These are phyloP conservation scores for Raffaelea deltoideospora DNA, from an alignment of 2,329 filamentous ascomycete species.

Conservation along the genomic window DNA sequence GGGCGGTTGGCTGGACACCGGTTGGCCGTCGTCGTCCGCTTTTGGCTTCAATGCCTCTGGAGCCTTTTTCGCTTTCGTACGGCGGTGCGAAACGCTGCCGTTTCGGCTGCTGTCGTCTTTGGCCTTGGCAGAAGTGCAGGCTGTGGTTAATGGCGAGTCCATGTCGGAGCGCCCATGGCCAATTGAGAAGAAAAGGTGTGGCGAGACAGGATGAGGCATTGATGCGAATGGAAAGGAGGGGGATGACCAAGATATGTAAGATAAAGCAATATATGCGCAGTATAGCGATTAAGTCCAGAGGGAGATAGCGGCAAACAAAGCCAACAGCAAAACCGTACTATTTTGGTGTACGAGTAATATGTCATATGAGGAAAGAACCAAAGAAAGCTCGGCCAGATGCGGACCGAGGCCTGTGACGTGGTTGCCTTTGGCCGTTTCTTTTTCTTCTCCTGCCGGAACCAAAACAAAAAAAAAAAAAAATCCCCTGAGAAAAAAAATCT, in stretches of 20 bases:
- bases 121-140: no score
- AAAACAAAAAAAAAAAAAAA: no score
- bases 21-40: no score
- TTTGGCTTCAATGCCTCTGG: not conserved
- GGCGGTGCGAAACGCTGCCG: not conserved
- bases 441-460: no score
- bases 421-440: no score
- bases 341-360: no score
- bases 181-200: not conserved
- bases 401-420: not conserved
- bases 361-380: no score
- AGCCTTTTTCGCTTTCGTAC: not conserved
- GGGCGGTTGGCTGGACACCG: no score
- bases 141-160: slow-evolving; percentile 6
- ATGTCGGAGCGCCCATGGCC: slow-evolving; percentile 7
- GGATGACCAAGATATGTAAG: slow-evolving; percentile 1
- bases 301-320: no score
- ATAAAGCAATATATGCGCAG: no score
- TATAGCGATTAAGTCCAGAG: no score
- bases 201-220: not conserved
- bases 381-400: not conserved
- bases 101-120: not conserved
- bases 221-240: not conserved
- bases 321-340: no score
- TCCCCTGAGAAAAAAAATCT: not conserved